phyloP scores from a whole-genome alignment of 2,329 filamentous ascomycete species.

The Fusarium penzigii region DNA sequence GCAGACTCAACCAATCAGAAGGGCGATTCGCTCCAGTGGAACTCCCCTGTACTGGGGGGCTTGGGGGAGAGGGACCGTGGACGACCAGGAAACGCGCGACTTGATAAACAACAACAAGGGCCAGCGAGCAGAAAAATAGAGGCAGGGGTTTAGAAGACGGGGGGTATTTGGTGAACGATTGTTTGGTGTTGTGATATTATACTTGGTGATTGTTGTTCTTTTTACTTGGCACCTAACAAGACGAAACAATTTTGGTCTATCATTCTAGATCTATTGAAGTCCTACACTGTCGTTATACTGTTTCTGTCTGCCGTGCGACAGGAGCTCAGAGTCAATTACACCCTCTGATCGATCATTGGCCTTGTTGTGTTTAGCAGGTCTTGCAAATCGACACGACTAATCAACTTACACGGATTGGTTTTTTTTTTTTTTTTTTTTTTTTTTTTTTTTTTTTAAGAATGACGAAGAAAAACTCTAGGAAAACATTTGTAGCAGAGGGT shows the following conservation, averaged over 20 bases:
- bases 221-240: too few species aligned
- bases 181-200: not conserved
- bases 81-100: conserved; percentile 32
- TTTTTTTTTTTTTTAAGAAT: not conserved
- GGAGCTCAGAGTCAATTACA: too few species aligned
- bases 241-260: too few species aligned
- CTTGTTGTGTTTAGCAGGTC: too few species aligned
- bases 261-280: too few species aligned
- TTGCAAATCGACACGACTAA: too few species aligned
- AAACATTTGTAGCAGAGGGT: too few species aligned
- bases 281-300: too few species aligned
- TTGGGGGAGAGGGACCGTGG: conserved; percentile 23
- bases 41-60: conserved; percentile 8
- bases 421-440: not conserved
- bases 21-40: conserved; percentile 12
- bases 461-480: too few species aligned
- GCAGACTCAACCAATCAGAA: conserved; percentile 23
- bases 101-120: conserved; percentile 33
- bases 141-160: conserved; percentile 4
- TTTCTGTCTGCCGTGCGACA: too few species aligned
- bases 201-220: too few species aligned
- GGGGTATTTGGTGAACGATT: conserved; percentile 8
- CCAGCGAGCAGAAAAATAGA: conserved; percentile 15
- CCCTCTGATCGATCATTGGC: too few species aligned
- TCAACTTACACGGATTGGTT: not conserved